A percentile compares a stretch with the other conserved stretches of the same genome.
Conservation (phyloP, 345 rosid genomes). For the Citrus medica region DNA sequence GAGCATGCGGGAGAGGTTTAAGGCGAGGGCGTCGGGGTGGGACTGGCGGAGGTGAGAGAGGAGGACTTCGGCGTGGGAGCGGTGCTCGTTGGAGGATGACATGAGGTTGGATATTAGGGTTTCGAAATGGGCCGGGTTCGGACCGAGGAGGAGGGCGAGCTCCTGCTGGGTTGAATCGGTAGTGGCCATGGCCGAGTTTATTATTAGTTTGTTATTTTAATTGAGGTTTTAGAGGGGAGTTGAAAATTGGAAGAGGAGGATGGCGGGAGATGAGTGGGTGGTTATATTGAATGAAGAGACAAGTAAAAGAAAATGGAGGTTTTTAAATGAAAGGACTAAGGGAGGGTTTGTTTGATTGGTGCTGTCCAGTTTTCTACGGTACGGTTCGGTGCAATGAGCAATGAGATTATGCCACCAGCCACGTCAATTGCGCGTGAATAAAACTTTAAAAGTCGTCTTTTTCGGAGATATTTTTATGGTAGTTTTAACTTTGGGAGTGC, state of each 20-base stretch:
- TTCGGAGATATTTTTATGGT: too few relatives aligned
- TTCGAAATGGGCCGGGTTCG: constrained; percentile 59
- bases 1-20: constrained; percentile 49
- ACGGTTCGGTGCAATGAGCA: neutral
- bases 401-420: neutral
- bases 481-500: too few relatives aligned
- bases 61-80: constrained; percentile 59
- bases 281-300: neutral
- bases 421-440: neutral
- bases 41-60: constrained; percentile 56
- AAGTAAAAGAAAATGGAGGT: neutral
- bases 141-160: constrained; percentile 33
- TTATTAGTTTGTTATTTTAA: too few relatives aligned
- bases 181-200: constrained; percentile 21
- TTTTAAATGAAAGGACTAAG: neutral
- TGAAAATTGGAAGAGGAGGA: neutral
- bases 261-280: neutral
- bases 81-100: constrained; percentile 72
- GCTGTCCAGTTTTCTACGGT: neutral
- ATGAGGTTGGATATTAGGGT: constrained; percentile 58
- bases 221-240: neutral
- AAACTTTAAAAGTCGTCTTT: too few relatives aligned
- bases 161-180: constrained; percentile 33
- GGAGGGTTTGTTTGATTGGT: neutral
- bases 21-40: constrained; percentile 53